A percentile compares a stretch with the other conserved stretches of the same genome.
Conservation (phyloP, 2,329 filamentous ascomycete species). For the Sporothrix pallida region DNA sequence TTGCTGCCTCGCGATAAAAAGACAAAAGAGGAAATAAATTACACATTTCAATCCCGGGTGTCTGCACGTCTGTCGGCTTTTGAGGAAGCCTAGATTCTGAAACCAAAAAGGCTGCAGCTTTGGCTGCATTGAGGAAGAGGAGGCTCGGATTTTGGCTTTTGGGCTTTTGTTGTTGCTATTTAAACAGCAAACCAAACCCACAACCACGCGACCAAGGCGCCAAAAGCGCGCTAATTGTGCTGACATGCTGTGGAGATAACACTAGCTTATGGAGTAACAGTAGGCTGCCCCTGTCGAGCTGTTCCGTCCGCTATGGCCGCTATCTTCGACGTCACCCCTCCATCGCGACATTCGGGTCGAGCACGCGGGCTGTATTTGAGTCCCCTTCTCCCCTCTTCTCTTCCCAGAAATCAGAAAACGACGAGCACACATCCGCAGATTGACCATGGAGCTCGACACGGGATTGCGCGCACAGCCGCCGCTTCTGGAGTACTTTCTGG, state of each 20-base stretch:
- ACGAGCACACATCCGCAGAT: background rate
- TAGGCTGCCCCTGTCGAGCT: background rate
- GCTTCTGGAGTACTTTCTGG: slow-evolving; percentile 17
- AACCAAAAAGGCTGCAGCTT: background rate
- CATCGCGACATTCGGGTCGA: background rate
- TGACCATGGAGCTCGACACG: background rate
- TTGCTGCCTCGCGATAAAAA: no score
- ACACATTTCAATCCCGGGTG: no score
- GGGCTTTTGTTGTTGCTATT: no score
- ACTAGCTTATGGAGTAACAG: background rate
- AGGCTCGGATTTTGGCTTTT: background rate
- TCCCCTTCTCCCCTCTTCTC: background rate
- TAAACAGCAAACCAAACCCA: no score
- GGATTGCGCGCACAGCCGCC: slow-evolving; percentile 11
- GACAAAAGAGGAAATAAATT: no score
- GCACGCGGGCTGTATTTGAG: background rate
- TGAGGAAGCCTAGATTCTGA: background rate
- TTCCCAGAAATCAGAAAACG: background rate
- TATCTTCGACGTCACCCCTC: slow-evolving; percentile 19
- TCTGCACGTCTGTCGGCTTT: no score
- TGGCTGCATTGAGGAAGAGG: background rate
- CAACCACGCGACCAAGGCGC: no score
- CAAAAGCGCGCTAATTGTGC: background rate
- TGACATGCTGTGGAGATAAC: background rate
- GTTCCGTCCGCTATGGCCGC: background rate